These are phyloP conservation scores for Diaporthe helianthi DNA, from an alignment of 2,329 filamentous ascomycete genomes.

Conservation along the genomic window DNA sequence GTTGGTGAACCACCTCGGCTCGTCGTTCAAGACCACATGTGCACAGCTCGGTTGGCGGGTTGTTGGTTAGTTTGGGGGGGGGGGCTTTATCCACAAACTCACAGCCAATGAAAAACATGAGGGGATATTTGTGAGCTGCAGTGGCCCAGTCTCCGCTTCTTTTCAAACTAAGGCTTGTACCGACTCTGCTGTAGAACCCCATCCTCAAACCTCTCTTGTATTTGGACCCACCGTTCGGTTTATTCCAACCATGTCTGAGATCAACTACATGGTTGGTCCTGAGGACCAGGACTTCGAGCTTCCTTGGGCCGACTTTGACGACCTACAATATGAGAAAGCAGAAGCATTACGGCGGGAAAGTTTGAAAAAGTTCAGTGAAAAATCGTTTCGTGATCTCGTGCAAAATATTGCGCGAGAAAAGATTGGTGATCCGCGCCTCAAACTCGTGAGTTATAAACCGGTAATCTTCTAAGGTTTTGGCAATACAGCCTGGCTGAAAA, in stretches of 20 bases:
- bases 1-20: background rate
- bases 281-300: background rate
- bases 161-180: background rate
- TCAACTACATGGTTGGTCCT: background rate
- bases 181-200: background rate
- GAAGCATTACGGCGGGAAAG: background rate
- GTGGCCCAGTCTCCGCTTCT: background rate
- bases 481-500: background rate
- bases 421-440: background rate
- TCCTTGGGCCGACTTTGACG: background rate
- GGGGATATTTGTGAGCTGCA: background rate
- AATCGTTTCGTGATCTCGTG: background rate
- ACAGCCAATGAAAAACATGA: background rate
- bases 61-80: background rate
- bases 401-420: background rate
- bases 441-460: background rate
- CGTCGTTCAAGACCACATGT: background rate
- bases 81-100: background rate
- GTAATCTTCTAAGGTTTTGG: background rate
- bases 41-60: background rate
- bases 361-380: background rate
- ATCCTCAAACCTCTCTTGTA: background rate
- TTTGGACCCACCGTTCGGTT: too few species aligned
- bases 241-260: background rate
- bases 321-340: background rate